Conservation (phyloP, 2,329 filamentous ascomycete genomes). For the Knoxdaviesia capensis region DNA sequence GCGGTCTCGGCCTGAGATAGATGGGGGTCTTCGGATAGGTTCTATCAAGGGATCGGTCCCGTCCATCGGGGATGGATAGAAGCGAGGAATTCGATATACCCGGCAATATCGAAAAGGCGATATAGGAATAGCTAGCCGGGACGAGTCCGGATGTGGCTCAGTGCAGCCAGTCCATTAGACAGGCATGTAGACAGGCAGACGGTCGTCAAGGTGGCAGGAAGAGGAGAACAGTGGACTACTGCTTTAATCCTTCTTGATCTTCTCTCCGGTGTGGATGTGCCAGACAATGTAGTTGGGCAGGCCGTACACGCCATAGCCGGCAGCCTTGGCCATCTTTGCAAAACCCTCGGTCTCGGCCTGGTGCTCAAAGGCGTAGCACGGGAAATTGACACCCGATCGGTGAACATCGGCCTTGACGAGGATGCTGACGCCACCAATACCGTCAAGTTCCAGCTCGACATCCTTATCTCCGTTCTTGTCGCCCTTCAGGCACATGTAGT, state of each 20-base stretch:
- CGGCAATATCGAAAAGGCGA: no score
- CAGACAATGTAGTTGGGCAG: conserved; percentile 96
- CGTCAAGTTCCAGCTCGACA: conserved; percentile 79
- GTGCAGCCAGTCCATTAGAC: no score
- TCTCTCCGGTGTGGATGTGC: conserved; percentile 95
- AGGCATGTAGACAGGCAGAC: no score
- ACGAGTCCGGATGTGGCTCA: no score
- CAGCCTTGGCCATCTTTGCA: conserved; percentile 94
- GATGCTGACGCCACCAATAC: conserved; percentile 93
- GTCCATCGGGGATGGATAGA: no score
- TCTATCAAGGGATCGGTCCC: no score
- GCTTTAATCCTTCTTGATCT: conserved; percentile 51
- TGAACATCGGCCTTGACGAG: conserved; percentile 96
- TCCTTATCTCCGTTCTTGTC: conserved; percentile 87
- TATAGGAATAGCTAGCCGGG: no score
- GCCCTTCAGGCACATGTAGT: conserved; percentile 77
- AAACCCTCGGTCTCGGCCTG: conserved; percentile 98
- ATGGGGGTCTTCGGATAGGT: no score
- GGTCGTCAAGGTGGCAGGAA: no score
- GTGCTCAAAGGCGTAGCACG: conserved; percentile 90
- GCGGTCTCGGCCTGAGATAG: no score
- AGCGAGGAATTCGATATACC: no score
- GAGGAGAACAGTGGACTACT: no score
- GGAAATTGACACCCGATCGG: conserved; percentile 96
- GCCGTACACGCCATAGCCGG: conserved; percentile 80